Evolutionary conservation across 2,329 filamentous ascomycete genomes (phyloP), one percentile per base, ranked within the genome.

Genomic region (Monascus ruber): DNA sequence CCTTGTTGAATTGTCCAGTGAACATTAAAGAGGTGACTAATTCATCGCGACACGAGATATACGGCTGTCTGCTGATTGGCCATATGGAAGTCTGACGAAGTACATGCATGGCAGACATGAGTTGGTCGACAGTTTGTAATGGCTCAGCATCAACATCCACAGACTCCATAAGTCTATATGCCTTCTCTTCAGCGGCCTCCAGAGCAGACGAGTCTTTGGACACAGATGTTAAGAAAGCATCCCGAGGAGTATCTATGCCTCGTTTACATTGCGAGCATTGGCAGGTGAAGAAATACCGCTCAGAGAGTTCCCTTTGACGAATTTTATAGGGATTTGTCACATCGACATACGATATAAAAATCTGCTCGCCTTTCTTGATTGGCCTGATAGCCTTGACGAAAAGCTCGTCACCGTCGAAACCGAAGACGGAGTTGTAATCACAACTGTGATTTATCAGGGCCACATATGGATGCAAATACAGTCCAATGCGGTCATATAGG

Each of bases 341-440:
- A 48, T 81, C 77, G 44, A 78, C 65, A 50, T 82, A 82, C 3
- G 75, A 73, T 42, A 80, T 74, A 47, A 69, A 73, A 26, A 81
- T 64, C 51, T 82, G 76, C 26, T 76, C 70, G 43, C 67, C 69
- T 41, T 68, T 64, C 11, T 61, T 54, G 43, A 81, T 76, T 0
- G 68, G 63, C 8, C 58, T 60, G 1, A 78, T 56, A 0, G 76
- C 69, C 28, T 74, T 71, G 27, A 79, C 51, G 9, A 62, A 62
- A 6, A 76, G 55, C 27, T 60, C 53, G 3, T 68, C 59, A 17
- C 73, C 69, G 41, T 79, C 73, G 58, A 79, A 77, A 8, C 73
- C 65, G 11, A 77, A 65, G 26, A 69, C 68, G 2, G 72, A 68
- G 46, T 81, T 81, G 3, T 74, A 74, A 24, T 71, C 64, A 51